A percentile compares a stretch with the other conserved stretches of the same genome.
phyloP scores from a whole-genome alignment of 2,329 filamentous ascomycete species.

The Sarocladium brachiariae region DNA sequence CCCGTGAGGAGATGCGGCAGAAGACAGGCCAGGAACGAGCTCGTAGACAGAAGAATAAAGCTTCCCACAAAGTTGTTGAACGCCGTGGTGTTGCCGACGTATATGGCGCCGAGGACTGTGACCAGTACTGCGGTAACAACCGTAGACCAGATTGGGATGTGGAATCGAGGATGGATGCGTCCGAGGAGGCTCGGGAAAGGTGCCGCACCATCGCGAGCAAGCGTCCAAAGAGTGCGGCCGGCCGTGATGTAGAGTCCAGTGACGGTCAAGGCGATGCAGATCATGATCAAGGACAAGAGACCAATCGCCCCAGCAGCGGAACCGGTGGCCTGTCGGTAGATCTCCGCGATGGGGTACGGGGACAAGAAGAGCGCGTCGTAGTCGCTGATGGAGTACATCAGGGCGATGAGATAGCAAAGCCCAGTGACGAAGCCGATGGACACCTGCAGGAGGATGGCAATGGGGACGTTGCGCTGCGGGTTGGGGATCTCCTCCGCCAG shows the following conservation, averaged over 20 bases:
- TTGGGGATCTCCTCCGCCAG: constrained; percentile 57
- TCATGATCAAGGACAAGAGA: constrained; percentile 35
- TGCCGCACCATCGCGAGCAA: constrained; percentile 32
- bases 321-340: constrained; percentile 55
- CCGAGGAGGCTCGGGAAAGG: constrained; percentile 24
- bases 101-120: constrained; percentile 55
- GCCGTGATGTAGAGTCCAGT: constrained; percentile 31
- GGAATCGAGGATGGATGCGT: constrained; percentile 21
- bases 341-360: constrained; percentile 57
- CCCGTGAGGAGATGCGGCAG: constrained; percentile 46
- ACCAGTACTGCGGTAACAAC: constrained; percentile 34
- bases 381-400: constrained; percentile 54
- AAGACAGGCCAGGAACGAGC: constrained; percentile 53
- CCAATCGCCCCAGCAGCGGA: constrained; percentile 43
- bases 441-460: constrained; percentile 44
- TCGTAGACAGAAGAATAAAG: constrained; percentile 30
- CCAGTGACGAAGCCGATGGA: constrained; percentile 44
- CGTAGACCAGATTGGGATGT: constrained; percentile 39
- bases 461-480: constrained; percentile 45
- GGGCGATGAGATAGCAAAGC: constrained; percentile 43
- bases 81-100: constrained; percentile 58
- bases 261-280: constrained; percentile 29
- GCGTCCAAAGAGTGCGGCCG: constrained; percentile 33
- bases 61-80: constrained; percentile 59
- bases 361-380: constrained; percentile 42